phyloP scores from a whole-genome alignment of 139 green algal species.

The Chloropicon primus region DNA sequence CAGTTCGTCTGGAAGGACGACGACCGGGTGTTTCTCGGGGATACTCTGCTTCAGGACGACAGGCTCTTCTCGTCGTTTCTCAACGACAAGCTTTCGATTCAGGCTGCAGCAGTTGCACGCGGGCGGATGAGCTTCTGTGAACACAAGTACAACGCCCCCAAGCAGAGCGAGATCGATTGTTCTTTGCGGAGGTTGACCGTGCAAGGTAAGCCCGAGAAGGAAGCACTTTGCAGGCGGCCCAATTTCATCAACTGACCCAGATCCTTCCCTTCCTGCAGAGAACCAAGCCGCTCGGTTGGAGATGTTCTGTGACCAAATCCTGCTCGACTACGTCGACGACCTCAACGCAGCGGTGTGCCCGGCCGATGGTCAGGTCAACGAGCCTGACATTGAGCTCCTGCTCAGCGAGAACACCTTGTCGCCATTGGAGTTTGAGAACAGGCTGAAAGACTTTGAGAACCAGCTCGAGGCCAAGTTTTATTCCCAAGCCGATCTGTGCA shows the following conservation, averaged over 20 bases:
- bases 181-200: neutral
- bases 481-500: too few species aligned
- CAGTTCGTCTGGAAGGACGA: slow-evolving; percentile 6
- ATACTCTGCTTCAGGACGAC: neutral
- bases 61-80: neutral
- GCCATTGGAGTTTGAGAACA: neutral
- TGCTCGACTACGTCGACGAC: neutral
- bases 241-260: too few species aligned
- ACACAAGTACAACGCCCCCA: neutral
- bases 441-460: too few species aligned
- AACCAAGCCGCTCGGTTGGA: neutral
- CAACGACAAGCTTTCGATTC: neutral
- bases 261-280: too few species aligned
- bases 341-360: too few species aligned
- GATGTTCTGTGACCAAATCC: neutral
- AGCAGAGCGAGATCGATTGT: neutral
- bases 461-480: neutral
- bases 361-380: neutral
- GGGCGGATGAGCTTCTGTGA: too few species aligned
- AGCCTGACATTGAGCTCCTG: neutral
- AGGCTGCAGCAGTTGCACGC: too few species aligned
- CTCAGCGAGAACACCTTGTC: neutral
- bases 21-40: neutral
- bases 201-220: too few species aligned
- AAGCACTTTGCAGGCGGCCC: too few species aligned